Conservation (phyloP, 2,329 filamentous ascomycete species). For the Zarea fungicola region DNA sequence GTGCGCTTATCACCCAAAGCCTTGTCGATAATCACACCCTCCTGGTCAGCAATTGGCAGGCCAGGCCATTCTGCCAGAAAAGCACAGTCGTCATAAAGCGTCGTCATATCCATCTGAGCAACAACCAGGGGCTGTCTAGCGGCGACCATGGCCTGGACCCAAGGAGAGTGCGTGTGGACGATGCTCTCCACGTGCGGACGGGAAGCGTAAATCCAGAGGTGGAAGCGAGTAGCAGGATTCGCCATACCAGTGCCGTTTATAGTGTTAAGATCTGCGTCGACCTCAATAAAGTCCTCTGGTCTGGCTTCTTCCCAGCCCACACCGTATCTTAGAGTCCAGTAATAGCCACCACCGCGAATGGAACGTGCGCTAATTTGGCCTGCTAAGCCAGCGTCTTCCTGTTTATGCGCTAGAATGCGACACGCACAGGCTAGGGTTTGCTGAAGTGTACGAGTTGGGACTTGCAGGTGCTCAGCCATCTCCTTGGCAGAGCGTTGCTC, state of each 20-base stretch:
- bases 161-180: constrained; percentile 7
- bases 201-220: constrained; percentile 8
- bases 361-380: constrained; percentile 10
- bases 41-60: constrained; percentile 11
- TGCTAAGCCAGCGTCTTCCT: constrained; percentile 9
- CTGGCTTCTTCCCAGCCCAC: constrained; percentile 11
- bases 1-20: not conserved
- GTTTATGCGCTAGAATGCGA: constrained; percentile 5
- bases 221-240: constrained; percentile 12
- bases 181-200: constrained; percentile 9
- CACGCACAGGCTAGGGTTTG: constrained; percentile 11
- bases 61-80: constrained; percentile 9
- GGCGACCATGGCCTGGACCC: constrained; percentile 9
- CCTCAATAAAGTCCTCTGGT: constrained; percentile 11
- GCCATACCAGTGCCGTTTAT: constrained; percentile 6
- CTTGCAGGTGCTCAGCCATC: constrained; percentile 7
- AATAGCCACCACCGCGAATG: constrained; percentile 5
- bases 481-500: constrained; percentile 8
- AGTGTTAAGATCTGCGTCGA: constrained; percentile 9
- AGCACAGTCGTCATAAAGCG: constrained; percentile 5
- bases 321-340: constrained; percentile 11
- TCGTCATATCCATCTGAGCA: constrained; percentile 12
- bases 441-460: constrained; percentile 2
- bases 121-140: constrained; percentile 10
- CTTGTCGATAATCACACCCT: constrained; percentile 7